phyloP scores from a whole-genome alignment of 2,329 filamentous ascomycete species.

The Aotearoamyces nothofagi region DNA sequence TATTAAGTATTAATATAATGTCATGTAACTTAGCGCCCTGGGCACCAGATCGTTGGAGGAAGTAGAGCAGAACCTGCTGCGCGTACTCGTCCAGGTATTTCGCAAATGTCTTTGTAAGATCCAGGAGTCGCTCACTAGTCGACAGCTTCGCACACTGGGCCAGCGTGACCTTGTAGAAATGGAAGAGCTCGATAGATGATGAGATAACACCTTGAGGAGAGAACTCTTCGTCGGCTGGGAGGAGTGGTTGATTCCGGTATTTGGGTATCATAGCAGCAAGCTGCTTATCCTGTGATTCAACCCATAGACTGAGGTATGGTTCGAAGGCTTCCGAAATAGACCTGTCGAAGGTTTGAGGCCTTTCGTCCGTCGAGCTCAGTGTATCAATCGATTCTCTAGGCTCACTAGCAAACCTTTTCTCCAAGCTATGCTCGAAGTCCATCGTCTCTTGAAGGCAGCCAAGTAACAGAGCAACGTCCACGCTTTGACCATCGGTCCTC shows the following conservation, averaged over 20 bases:
- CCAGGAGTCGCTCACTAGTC: constrained; percentile 72
- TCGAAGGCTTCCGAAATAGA: constrained; percentile 95
- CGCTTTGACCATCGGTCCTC: constrained; percentile 55
- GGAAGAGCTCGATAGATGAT: constrained; percentile 92
- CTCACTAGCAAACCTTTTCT: constrained; percentile 65
- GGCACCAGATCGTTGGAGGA: constrained; percentile 34
- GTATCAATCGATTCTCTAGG: constrained; percentile 79
- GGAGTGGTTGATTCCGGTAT: constrained; percentile 70
- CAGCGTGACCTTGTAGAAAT: constrained; percentile 86
- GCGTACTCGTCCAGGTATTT: constrained; percentile 94
- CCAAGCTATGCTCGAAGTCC: constrained; percentile 87
- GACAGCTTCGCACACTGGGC: constrained; percentile 95
- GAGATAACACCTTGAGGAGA: constrained; percentile 76
- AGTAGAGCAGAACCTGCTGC: constrained; percentile 73
- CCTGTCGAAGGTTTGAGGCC: constrained; percentile 66
- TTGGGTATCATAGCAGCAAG: constrained; percentile 71
- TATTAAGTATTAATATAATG: constrained; percentile 78
- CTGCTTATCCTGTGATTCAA: constrained; percentile 88
- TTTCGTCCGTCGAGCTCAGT: constrained; percentile 63
- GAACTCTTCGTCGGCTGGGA: constrained; percentile 81
- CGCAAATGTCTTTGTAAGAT: constrained; percentile 71
- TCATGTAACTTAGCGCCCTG: constrained; percentile 51
- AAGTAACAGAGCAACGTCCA: constrained; percentile 81
- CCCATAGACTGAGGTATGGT: constrained; percentile 92
- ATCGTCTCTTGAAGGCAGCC: constrained; percentile 89